Evolutionary conservation across 1,139 yeast genomes (phyloP), one percentile per base, ranked within the genome.

Genomic region (Debaryomyces subglobosus): DNA sequence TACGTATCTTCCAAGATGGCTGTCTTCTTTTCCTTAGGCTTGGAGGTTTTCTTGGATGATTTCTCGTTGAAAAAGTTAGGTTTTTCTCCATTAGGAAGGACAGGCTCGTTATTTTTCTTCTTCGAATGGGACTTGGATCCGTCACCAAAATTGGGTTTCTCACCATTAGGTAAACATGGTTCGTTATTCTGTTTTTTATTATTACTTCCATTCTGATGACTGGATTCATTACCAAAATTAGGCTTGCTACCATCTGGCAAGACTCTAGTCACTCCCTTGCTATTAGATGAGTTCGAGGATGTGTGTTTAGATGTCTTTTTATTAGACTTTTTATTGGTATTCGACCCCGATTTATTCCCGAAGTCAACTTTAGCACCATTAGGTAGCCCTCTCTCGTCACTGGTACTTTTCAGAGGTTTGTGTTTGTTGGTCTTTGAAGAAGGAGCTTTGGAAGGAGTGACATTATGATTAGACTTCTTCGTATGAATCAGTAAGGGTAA

Each of bases 361-460:
- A 75, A 74, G 52, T 74, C 70, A 21, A 72, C 79, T 33, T 67
- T 64, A 15, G 64, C 64, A 3, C 82, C 81, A 55, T 69, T 74
- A 8, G 81, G 81, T 44, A 76, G 64, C 39, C 57, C 57, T 49
- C 70, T 57, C 29, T 62, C 63, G 12, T 57, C 61, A 12, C 62
- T 65, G 21, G 48, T 43, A 37, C 51, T 46, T 45, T 52, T 53
- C 48, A 52, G 46, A 46, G 61, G 65, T 30, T 59, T 58, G 36
- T 56, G 59, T 29, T 51, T 56, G 30, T 57, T 51, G 21, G 43
- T 40, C 16, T 56, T 56, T 23, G 53, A 55, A 27, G 38, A 44
- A 9, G 43, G 36, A 25, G 37, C 18, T n/a, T 40, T 40, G 18
- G 43, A 30, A 15, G 29, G 35, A 7, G 21, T 29, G 27, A 32